Evolutionary conservation across 805 yeast species (phyloP), one percentile per base, ranked within the genome.

Genomic region (Yarrowia divulgata): DNA sequence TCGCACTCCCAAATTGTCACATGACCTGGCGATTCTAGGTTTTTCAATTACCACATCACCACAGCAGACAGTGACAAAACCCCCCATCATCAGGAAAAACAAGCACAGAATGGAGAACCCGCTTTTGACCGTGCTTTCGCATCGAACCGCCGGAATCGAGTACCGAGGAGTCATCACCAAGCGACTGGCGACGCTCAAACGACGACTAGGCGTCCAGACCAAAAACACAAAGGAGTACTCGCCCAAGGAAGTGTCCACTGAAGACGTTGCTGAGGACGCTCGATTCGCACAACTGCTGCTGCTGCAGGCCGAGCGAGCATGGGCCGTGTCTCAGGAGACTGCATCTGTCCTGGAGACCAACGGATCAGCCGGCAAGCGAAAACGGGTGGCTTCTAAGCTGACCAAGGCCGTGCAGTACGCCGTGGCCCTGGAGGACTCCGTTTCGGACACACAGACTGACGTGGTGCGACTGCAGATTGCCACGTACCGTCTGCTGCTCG

Each of bases 291-390:
- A 83, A 48, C 78, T 92, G 34, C 77, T 87, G n/a, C 79, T 93
- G 32, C 81, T 87, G 69, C 83, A 84, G n/a, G 87, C 90, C 1
- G 98, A 95, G 78, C 85, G 97, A 75, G 90, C 91, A 73, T 80
- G 88, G 75, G 82, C 91, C 39, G 85, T 84, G 73, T 89, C 93
- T 0, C 83, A 87, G 76, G 93, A 89, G 77, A 81, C 87, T 67
- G 85, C 85, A 70, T 79, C 84, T 12, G 77, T 83, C 60, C 77
- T 86, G 71, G 91, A 86, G 71, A 82, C 86, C 49, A 84, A 85
- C 70, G 81, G 83, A 13, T 82, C 85, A 9, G 79, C 79, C 42
- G 76, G 81, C 75, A 76, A 77, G 71, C 81, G 84, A n/a, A 84
- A 84, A 68, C 84, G 88, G 70, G 79, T 90, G 73, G 75, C 82